Evolutionary conservation across 1,284 basidiomycete species (phyloP).

Genomic region (Moesziomyces antarcticus): DNA sequence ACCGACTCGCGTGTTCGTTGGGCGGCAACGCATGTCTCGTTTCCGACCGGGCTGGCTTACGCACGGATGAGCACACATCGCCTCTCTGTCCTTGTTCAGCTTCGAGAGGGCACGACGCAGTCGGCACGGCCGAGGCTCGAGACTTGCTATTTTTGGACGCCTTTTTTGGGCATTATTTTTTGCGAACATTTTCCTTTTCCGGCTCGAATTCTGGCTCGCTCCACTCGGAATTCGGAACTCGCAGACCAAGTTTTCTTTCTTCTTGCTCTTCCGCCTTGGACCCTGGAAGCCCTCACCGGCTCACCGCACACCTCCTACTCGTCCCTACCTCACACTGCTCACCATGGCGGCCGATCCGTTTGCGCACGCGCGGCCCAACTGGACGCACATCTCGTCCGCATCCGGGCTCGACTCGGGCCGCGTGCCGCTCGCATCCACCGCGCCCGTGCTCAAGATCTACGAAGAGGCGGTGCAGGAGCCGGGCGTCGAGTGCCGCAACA

Average conservation of each 20-base stretch:
- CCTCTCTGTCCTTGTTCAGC: too few species aligned
- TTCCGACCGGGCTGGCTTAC: too few species aligned
- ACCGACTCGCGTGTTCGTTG: too few species aligned
- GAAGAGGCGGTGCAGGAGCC: constrained; percentile 62
- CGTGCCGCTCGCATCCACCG: constrained; percentile 42
- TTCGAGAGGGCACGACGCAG: too few species aligned
- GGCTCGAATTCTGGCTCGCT: too few species aligned
- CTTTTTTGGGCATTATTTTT: too few species aligned
- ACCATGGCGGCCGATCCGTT: constrained; percentile 3
- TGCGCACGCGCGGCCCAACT: constrained; percentile 9
- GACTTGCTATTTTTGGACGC: too few species aligned
- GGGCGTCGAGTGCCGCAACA: constrained; percentile 48
- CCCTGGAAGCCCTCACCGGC: not conserved
- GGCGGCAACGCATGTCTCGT: too few species aligned
- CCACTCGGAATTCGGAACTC: not conserved
- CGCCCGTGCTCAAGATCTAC: constrained; percentile 47
- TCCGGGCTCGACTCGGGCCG: not conserved
- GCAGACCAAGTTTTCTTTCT: not conserved
- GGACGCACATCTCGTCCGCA: not conserved
- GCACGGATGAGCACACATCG: too few species aligned
- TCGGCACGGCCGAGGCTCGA: too few species aligned
- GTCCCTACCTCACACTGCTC: too few species aligned
- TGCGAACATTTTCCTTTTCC: too few species aligned
- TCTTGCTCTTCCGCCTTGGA: not conserved
- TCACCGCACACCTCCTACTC: not conserved